These are phyloP conservation scores for Ashbya aceris DNA, from an alignment of 1,139 yeast genomes.

Conservation along the genomic window DNA sequence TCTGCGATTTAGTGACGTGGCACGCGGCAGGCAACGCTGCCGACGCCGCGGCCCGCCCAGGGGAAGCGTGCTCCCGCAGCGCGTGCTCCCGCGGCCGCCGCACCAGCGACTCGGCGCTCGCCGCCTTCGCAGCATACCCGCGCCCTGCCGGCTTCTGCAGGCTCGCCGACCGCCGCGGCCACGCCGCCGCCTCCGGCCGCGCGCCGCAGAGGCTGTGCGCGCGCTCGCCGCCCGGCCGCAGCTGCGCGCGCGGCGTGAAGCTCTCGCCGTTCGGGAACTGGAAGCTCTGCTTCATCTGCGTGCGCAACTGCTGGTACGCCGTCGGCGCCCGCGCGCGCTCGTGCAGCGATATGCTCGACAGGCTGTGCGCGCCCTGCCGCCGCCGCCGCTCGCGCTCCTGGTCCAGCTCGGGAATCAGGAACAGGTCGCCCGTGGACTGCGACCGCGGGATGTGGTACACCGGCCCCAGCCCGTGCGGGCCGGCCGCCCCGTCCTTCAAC, in stretches of 20 bases:
- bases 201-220: conserved; percentile 2
- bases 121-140: not conserved
- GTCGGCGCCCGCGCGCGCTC: conserved; percentile 8
- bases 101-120: not conserved
- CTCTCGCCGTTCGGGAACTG: conserved; percentile 28
- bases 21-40: not conserved
- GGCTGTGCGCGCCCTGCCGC: conserved; percentile 5
- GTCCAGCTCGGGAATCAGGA: conserved; percentile 10
- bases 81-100: no score
- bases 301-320: conserved; percentile 24
- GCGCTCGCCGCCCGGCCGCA: conserved; percentile 4
- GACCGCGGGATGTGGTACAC: conserved; percentile 13
- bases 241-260: conserved; percentile 23
- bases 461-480: not conserved
- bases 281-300: conserved; percentile 23
- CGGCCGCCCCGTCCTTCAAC: not conserved
- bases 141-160: no score
- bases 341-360: conserved; percentile 2
- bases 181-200: no score
- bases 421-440: conserved; percentile 17
- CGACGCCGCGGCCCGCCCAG: no score
- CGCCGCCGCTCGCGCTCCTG: conserved; percentile 3
- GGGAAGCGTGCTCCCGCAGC: no score
- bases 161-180: no score
- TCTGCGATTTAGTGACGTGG: not conserved